Conservation (phyloP, 352 stramenopile species). For the Thalassiosira exigua region DNA sequence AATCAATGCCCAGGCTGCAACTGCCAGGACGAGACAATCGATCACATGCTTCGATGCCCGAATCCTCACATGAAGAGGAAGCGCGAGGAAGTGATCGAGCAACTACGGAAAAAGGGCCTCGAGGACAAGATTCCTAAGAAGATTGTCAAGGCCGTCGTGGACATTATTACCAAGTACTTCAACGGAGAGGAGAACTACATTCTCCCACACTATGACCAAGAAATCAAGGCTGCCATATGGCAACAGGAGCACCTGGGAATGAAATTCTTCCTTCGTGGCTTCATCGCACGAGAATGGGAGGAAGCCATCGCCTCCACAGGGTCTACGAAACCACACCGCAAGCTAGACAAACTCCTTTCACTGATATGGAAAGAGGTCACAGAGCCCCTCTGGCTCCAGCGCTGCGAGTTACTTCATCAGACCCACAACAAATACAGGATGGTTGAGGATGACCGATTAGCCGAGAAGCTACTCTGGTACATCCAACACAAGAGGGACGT, state of each 20-base stretch:
- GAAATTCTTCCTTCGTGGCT: conserved; percentile 4
- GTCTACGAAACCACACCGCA: neutral
- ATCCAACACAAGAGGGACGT: neutral
- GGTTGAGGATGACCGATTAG: neutral
- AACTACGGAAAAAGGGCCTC: neutral
- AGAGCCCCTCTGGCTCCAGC: no score
- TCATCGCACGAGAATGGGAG: conserved; percentile 2
- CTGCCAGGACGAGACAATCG: conserved; percentile 11
- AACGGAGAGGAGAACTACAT: neutral
- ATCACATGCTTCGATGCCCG: no score
- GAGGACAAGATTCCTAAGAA: neutral
- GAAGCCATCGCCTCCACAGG: neutral
- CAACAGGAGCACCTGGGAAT: conserved; percentile 10
- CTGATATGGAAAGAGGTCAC: conserved; percentile 11
- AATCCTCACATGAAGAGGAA: conserved; percentile 6
- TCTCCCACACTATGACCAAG: neutral
- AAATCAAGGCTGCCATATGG: neutral
- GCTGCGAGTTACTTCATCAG: neutral
- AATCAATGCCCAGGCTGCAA: conserved; percentile 21
- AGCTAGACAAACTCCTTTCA: neutral
- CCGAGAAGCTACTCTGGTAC: neutral
- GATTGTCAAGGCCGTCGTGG: neutral
- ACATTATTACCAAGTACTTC: neutral
- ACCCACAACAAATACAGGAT: neutral
- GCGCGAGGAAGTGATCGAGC: conserved; percentile 6